Base-by-base conservation (phyloP, 805 yeast genomes). In the Candida xiaguanensis region DNA sequence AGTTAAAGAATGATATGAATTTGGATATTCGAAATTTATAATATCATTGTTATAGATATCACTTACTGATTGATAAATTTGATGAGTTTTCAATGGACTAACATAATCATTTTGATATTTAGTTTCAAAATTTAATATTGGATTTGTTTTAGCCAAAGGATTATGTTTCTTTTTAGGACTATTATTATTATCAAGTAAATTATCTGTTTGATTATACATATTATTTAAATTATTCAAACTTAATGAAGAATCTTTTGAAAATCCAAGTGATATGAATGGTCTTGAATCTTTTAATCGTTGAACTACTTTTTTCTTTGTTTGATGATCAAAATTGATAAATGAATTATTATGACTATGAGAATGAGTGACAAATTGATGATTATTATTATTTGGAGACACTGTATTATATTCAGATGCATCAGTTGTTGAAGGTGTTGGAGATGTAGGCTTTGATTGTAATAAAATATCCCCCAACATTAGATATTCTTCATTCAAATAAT, bases 1-100 rank as follows among this genome's bases (percentile, higher is more conserved):
- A 31, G 81, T 78, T 40, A 80, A 65, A 17, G 75, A 74, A 55
- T 80, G 85, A 52, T 78, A 80, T 36, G 79, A 78, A 45, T 67
- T 72, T 3, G 86, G 83, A 52, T 80, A 80, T 45, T 78, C 79
- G 49, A 77, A 80, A 37, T 80, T 73, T 38, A 68, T 68, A 38
- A 64, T 59, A 48, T 50, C 72, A 59, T 55, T 74, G 39, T 62
- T 59, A 61, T 59, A 77, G 55, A 65, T 75, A 65, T 66, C 80
- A 61, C 43, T 78, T 51, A 56, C 72, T 32, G 74, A 58, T 66
- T 75, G 58, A 44, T 77, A 76, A 12, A 77, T 60, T 52, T 79
- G 80, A 44, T 82, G 71, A 41, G 78, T 65, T 9, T 74, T 65
- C 41, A 79, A 53, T 5, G 85, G 85, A 3, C 81, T 71, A 3